Conservation (phyloP, 495 filamentous ascomycete species). For the Xylaria telfairii region DNA sequence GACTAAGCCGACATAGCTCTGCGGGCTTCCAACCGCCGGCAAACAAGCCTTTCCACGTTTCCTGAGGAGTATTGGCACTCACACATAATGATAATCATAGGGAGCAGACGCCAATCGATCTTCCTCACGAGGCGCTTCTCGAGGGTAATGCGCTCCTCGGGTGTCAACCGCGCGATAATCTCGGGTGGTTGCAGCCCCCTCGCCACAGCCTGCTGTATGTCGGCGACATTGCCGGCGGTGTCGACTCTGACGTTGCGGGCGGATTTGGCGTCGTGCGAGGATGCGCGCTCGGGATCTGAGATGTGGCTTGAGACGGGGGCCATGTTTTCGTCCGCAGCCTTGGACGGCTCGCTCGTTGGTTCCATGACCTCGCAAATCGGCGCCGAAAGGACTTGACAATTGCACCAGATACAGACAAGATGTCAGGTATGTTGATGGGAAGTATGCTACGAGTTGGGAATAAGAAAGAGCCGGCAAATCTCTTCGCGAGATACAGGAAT, state of each 20-base stretch:
- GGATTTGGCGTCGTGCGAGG: constrained; percentile 15
- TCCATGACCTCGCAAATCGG: constrained; percentile 13
- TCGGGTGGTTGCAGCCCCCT: constrained; percentile 52
- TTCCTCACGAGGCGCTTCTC: constrained; percentile 63
- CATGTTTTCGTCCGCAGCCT: constrained; percentile 7
- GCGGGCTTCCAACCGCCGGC: too few relatives aligned
- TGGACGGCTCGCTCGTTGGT: not conserved
- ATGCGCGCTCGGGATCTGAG: constrained; percentile 9
- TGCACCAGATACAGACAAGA: not conserved
- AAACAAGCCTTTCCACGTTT: not conserved
- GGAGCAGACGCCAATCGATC: constrained; percentile 67
- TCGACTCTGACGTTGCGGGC: not conserved
- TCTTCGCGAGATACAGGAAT: not conserved
- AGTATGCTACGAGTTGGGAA: not conserved
- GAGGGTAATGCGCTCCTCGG: constrained; percentile 54
- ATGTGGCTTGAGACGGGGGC: not conserved
- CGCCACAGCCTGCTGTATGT: constrained; percentile 33
- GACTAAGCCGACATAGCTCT: not conserved
- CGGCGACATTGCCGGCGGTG: constrained; percentile 25
- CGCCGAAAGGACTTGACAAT: not conserved
- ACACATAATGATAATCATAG: constrained; percentile 69
- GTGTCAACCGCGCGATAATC: constrained; percentile 56
- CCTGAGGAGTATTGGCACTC: constrained; percentile 10
- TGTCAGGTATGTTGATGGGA: not conserved
- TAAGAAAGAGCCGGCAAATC: not conserved